Base-by-base conservation (phyloP, 345 rosid genomes). In the Pelargonium nanum region DNA sequence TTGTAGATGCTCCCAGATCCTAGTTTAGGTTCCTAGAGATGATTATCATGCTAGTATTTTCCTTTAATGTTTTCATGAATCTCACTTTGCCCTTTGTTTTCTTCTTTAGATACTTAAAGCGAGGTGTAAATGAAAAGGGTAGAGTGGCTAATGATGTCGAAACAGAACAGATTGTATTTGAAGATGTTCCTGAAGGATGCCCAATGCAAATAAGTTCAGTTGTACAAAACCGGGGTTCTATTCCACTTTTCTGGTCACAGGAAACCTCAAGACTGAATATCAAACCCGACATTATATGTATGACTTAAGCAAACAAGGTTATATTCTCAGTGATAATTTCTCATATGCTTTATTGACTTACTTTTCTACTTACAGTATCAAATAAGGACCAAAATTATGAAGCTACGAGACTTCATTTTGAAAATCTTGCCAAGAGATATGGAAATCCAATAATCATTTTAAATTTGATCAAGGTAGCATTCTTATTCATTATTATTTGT, bases 121-220 rank as follows among this genome's bases (percentile, higher is more conserved):
- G 97, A 21, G 99, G 99, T 26, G 96, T 93, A 56, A 89, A 93
- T 68, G 89, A 84, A 70, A 89, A 83, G 76, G 99, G 99, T 59
- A 78, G 90, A 75, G 99, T 93, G 51, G 99, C 99, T 60, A 93
- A 93, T 71, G 99, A 93, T 79, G 99, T 93, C n/a, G 99, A 93
- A 84, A 89, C 97, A 0, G 99, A 93, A 59, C 99, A 93, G 67
- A 87, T 93, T 61, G 81, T 89, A 62, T 73, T 73, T 71, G 96
- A 89, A 77, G 93, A 89, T 63, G 82, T 73, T 76, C 82, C 85
- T 66, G 86, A 77, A 58, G 88, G 82, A 59, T 56, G 61, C 60
- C 83, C 82, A 2, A 63, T 67, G 61, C 83, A 84, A 73, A 84
- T 89, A 70, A 93, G 97, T 82, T 93, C 97, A 59, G 89, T 83